Evolutionary conservation across 306 rosid species (phyloP).

Genomic region (Ormosia semicastrata): DNA sequence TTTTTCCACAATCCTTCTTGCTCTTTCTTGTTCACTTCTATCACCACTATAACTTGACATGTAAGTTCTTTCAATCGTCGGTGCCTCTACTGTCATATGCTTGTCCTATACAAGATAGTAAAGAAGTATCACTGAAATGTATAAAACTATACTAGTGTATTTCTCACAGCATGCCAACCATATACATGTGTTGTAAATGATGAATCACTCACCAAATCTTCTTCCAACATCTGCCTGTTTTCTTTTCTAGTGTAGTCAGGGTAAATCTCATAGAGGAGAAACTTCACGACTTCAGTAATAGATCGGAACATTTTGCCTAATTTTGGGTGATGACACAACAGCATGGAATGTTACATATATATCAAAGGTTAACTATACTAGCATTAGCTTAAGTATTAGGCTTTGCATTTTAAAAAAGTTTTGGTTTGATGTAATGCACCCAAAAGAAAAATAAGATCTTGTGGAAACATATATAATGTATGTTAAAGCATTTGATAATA

Average conservation of each 20-base stretch:
- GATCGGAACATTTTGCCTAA: background rate
- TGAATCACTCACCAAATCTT: background rate
- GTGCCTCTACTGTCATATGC: background rate
- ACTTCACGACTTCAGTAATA: background rate
- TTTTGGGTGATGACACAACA: background rate
- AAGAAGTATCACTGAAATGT: background rate
- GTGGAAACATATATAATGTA: no score
- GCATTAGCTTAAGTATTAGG: background rate
- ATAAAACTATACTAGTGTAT: no score
- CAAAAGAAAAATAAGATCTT: no score
- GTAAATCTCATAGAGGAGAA: background rate
- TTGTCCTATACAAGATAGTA: background rate
- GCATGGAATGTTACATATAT: background rate
- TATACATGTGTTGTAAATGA: no score
- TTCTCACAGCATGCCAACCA: background rate
- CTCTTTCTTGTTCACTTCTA: background rate
- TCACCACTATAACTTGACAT: background rate
- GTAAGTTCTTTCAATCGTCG: background rate
- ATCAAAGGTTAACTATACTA: background rate
- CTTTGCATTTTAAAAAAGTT: no score
- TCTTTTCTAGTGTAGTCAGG: background rate
- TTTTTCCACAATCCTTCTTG: background rate
- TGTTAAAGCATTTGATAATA: no score
- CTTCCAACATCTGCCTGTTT: background rate
- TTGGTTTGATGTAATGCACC: no score